Evolutionary conservation across 495 filamentous ascomycete genomes (phyloP).

Genomic region (Talaromyces thailandensis): DNA sequence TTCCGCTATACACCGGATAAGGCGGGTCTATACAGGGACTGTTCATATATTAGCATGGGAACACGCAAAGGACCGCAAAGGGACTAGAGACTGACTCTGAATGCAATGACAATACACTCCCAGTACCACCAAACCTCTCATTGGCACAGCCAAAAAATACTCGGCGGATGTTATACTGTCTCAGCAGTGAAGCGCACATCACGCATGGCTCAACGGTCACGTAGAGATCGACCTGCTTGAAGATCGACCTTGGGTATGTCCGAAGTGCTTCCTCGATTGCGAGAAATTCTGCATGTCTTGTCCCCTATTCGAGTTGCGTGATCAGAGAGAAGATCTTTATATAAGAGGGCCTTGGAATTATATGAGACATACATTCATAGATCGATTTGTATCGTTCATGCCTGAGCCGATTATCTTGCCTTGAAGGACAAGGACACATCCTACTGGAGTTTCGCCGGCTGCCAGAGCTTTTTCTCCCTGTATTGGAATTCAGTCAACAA

Average conservation of each 20-base stretch:
- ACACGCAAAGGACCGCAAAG: not conserved
- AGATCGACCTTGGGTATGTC: constrained; percentile 45
- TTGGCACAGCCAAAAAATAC: constrained; percentile 95
- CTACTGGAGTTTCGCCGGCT: constrained; percentile 86
- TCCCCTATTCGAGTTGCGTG: constrained; percentile 49
- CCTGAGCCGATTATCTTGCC: constrained; percentile 69
- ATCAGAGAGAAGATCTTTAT: not conserved
- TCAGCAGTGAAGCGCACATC: constrained; percentile 92
- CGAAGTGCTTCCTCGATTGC: constrained; percentile 59
- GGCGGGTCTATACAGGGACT: constrained; percentile 56
- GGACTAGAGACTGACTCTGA: constrained; percentile 44
- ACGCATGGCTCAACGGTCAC: constrained; percentile 97
- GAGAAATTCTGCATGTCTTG: constrained; percentile 88
- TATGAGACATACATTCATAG: constrained; percentile 51
- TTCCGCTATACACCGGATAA: constrained; percentile 70
- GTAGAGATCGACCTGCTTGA: constrained; percentile 72
- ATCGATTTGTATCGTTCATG: constrained; percentile 94
- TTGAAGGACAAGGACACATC: constrained; percentile 80
- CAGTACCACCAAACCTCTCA: constrained; percentile 92
- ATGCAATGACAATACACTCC: constrained; percentile 81
- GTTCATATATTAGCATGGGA: constrained; percentile 9
- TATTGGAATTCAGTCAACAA: constrained; percentile 5
- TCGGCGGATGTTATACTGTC: constrained; percentile 68
- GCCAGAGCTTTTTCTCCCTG: constrained; percentile 74
- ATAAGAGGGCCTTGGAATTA: not conserved